Conservation (phyloP, 805 yeast genomes). For the Pichia kluyveri region DNA sequence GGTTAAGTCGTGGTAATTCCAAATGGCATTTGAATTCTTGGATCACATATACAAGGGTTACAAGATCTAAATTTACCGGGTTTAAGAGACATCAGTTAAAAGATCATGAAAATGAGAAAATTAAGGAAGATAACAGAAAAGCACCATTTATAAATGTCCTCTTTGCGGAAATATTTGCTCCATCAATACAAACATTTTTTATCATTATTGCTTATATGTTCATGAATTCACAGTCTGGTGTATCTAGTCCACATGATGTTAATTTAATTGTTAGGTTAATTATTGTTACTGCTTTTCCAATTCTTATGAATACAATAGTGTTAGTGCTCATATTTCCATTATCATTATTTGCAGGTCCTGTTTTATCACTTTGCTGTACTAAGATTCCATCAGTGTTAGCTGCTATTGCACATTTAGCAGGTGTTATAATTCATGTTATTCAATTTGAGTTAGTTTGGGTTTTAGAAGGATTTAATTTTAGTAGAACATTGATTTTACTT, state of each 20-base stretch:
- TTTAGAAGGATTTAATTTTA: slow-evolving; percentile 34
- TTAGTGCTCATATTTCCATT: slow-evolving; percentile 27
- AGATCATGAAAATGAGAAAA: slow-evolving; percentile 43
- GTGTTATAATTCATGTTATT: slow-evolving; percentile 27
- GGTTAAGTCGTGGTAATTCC: slow-evolving; percentile 78
- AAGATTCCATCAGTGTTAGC: slow-evolving; percentile 32
- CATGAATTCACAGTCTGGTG: slow-evolving; percentile 85
- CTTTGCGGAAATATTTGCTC: slow-evolving; percentile 72
- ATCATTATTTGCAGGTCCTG: slow-evolving; percentile 31
- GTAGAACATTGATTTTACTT: slow-evolving; percentile 31
- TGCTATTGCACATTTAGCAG: slow-evolving; percentile 29
- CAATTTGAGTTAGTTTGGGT: slow-evolving; percentile 30
- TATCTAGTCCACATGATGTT: slow-evolving; percentile 36
- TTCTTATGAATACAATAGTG: slow-evolving; percentile 29
- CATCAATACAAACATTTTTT: slow-evolving; percentile 59
- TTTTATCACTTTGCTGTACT: slow-evolving; percentile 25
- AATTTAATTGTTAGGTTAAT: slow-evolving; percentile 56
- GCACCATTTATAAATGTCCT: slow-evolving; percentile 72
- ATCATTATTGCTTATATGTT: slow-evolving; percentile 68
- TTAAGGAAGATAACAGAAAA: slow-evolving; percentile 45
- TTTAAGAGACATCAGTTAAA: slow-evolving; percentile 72
- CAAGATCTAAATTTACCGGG: slow-evolving; percentile 88
- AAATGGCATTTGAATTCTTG: slow-evolving; percentile 65
- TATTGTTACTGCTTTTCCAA: slow-evolving; percentile 43
- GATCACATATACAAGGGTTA: slow-evolving; percentile 63